These are phyloP conservation scores for Capsaspora owczarzaki DNA, from an alignment of 78 protist genomes.

Conservation along the genomic window DNA sequence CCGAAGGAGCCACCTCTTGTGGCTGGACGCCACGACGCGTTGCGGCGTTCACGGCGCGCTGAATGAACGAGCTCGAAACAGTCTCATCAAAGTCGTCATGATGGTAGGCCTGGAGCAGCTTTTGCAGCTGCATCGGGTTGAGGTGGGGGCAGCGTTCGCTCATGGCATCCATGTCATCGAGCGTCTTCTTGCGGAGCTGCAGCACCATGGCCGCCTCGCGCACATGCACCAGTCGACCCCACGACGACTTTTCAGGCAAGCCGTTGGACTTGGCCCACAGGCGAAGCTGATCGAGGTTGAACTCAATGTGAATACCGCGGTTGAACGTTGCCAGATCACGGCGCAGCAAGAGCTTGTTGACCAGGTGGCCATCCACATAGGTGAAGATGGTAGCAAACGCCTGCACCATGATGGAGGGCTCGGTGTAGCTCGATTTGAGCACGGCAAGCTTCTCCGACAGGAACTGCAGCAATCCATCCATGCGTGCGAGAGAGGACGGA, in stretches of 20 bases:
- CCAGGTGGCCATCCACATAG: background rate
- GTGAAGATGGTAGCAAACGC: background rate
- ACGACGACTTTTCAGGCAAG: background rate
- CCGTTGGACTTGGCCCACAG: background rate
- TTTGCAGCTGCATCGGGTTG: background rate
- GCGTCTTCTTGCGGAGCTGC: background rate
- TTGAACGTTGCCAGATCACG: background rate
- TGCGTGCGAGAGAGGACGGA: no score
- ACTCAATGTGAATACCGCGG: background rate
- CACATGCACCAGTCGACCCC: background rate
- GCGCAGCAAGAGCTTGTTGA: background rate
- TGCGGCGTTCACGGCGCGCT: background rate
- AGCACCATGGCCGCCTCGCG: background rate
- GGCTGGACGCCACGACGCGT: background rate
- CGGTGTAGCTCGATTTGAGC: background rate
- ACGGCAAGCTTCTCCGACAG: background rate
- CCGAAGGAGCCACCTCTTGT: background rate
- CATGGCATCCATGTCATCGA: background rate
- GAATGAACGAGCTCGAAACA: background rate
- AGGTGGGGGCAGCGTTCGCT: background rate
- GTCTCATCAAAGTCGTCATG: background rate
- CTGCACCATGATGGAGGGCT: background rate
- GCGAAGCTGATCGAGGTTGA: background rate
- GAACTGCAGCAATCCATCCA: background rate
- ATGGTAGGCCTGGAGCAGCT: background rate